These are phyloP conservation scores for Pinus albicaulis DNA, from an alignment of 75 land plant genomes.

Conservation along the genomic window DNA sequence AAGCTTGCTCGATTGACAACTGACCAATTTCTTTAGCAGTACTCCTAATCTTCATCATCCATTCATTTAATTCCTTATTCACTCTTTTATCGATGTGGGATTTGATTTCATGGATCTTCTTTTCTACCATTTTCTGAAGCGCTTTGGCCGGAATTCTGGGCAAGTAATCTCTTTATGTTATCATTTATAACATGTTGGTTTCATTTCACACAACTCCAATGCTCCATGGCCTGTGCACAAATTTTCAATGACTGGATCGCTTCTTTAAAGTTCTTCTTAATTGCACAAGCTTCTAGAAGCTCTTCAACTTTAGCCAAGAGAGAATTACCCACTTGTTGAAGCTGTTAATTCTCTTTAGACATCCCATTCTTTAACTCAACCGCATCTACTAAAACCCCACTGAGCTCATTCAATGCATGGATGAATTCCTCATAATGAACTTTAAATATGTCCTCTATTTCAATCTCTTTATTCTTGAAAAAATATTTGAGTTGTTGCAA, in stretches of 20 bases:
- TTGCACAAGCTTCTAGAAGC: slow-evolving; percentile 21
- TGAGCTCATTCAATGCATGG: slow-evolving; percentile 92
- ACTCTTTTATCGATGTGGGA: no score
- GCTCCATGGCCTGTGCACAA: slow-evolving; percentile 52
- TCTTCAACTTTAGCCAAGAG: no score
- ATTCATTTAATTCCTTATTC: no score
- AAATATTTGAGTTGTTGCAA: slow-evolving; percentile 78
- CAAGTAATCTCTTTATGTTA: no score
- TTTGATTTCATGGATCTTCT: no score
- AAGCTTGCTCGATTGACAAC: no score
- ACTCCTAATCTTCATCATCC: no score
- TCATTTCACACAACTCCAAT: slow-evolving; percentile 60
- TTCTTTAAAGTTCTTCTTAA: slow-evolving; percentile 51
- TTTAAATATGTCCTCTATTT: slow-evolving; percentile 92
- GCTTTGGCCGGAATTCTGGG: no score
- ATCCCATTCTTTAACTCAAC: slow-evolving; percentile 83
- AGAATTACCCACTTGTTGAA: slow-evolving; percentile 74
- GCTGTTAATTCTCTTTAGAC: slow-evolving; percentile 49
- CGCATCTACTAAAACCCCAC: slow-evolving; percentile 81
- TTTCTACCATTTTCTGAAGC: no score
- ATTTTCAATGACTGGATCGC: slow-evolving; percentile 53
- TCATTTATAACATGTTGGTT: slow-evolving; percentile 51
- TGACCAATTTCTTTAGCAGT: no score
- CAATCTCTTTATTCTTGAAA: slow-evolving; percentile 93
- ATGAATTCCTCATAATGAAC: slow-evolving; percentile 97